Conservation (phyloP, 345 rosid genomes). For the Eucalyptus rudis region DNA sequence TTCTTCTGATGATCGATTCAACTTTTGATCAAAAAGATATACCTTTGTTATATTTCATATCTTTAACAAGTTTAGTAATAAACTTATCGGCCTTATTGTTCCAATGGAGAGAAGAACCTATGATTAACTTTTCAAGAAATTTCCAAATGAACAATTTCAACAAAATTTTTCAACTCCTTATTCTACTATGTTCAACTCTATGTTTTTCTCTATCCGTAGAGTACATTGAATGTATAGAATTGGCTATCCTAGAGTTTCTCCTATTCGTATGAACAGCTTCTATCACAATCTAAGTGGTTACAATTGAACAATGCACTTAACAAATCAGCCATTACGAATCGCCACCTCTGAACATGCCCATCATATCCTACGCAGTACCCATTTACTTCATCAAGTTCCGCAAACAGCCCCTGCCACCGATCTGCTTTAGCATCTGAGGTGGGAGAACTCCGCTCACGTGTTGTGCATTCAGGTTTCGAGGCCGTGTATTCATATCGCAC, state of each 20-base stretch:
- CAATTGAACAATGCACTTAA: too few species aligned
- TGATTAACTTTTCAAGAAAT: too few species aligned
- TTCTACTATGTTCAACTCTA: too few species aligned
- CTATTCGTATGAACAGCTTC: not conserved
- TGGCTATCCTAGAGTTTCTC: not conserved
- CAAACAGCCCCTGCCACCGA: constrained; percentile 85
- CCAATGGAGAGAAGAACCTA: too few species aligned
- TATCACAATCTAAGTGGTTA: not conserved
- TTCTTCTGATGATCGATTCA: too few species aligned
- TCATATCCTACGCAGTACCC: constrained; percentile 82
- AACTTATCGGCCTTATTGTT: too few species aligned
- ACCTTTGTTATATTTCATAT: too few species aligned
- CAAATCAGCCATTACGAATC: not conserved
- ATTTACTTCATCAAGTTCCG: constrained; percentile 80
- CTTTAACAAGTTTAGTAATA: too few species aligned
- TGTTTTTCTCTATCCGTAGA: too few species aligned
- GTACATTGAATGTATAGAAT: not conserved
- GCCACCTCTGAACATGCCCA: constrained; percentile 77
- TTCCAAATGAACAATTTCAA: too few species aligned
- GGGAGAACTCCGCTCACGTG: constrained; percentile 84
- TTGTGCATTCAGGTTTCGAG: constrained; percentile 78
- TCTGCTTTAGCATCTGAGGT: constrained; percentile 71
- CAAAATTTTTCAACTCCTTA: too few species aligned
- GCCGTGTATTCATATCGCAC: constrained; percentile 72
- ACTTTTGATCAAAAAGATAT: too few species aligned